Conservation (phyloP, 768 basidiomycete species). For the Leccinum pellstonianum region DNA sequence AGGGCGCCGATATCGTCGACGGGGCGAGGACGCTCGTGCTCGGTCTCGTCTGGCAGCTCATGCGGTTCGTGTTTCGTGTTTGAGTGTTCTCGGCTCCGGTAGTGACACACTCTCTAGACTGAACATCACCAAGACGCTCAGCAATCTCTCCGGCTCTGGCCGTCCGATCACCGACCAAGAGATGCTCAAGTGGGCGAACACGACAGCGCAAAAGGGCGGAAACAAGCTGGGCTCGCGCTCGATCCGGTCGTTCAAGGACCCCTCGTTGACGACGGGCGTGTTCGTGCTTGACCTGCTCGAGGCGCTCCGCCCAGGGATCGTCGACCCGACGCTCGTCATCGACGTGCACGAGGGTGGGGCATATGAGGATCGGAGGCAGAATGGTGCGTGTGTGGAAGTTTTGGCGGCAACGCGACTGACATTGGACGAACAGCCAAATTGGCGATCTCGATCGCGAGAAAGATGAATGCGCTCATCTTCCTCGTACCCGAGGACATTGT, state of each 20-base stretch:
- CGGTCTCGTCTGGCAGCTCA: slow-evolving; percentile 96
- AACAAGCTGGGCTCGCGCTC: slow-evolving; percentile 51
- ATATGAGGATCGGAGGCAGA: slow-evolving; percentile 89
- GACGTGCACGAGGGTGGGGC: slow-evolving; percentile 56
- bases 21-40: slow-evolving; percentile 90
- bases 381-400: slow-evolving; percentile 56
- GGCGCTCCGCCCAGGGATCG: slow-evolving; percentile 89
- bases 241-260: slow-evolving; percentile 95
- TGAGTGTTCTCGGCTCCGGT: not conserved
- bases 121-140: slow-evolving; percentile 90
- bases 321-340: slow-evolving; percentile 81
- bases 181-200: slow-evolving; percentile 96
- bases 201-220: slow-evolving; percentile 67
- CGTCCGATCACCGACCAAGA: slow-evolving; percentile 88
- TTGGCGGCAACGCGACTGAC: not conserved
- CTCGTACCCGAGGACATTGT: slow-evolving; percentile 97
- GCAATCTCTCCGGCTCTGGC: slow-evolving; percentile 65
- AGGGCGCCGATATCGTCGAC: slow-evolving; percentile 96
- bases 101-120: slow-evolving; percentile 42
- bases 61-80: slow-evolving; percentile 56
- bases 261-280: slow-evolving; percentile 79
- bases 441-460: slow-evolving; percentile 97
- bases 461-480: slow-evolving; percentile 96
- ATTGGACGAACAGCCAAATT: slow-evolving; percentile 69
- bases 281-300: slow-evolving; percentile 95